phyloP scores from a whole-genome alignment of 208 protist genomes.

The Balamuthia mandrillaris region DNA sequence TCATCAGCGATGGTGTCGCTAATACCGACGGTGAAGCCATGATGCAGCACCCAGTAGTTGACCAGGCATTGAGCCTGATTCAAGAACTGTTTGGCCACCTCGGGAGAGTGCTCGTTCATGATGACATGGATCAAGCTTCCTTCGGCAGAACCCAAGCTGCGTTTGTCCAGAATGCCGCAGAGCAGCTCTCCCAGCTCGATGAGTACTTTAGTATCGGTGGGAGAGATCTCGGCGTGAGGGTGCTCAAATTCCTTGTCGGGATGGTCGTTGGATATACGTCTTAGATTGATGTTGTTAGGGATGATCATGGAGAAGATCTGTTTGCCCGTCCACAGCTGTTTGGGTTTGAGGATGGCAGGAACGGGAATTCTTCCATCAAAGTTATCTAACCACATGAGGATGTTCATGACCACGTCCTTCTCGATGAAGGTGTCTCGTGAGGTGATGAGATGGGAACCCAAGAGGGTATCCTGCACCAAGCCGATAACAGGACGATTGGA shows the following conservation, averaged over 20 bases:
- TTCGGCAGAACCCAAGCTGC: conserved; percentile 57
- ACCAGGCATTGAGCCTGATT: conserved; percentile 91
- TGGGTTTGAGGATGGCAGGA: conserved; percentile 96
- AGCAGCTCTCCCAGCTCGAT: conserved; percentile 74
- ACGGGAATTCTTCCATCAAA: conserved; percentile 89
- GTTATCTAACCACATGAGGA: conserved; percentile 92
- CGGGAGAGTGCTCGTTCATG: conserved; percentile 92
- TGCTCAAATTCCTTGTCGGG: conserved; percentile 59
- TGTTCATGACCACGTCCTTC: conserved; percentile 94
- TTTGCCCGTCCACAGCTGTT: conserved; percentile 98
- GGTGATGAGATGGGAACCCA: conserved; percentile 87
- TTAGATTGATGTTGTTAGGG: conserved; percentile 86
- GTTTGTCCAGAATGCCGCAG: conserved; percentile 65
- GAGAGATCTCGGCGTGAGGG: conserved; percentile 64
- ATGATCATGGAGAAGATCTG: conserved; percentile 97
- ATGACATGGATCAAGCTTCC: conserved; percentile 88
- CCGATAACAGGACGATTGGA: conserved; percentile 96
- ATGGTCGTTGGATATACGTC: conserved; percentile 66
- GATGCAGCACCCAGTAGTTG: conserved; percentile 93
- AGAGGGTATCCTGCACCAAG: conserved; percentile 99
- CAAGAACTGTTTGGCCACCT: conserved; percentile 83
- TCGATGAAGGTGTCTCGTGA: conserved; percentile 93
- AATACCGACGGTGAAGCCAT: conserved; percentile 95
- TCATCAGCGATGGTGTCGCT: conserved; percentile 95
- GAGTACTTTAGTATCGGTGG: conserved; percentile 58